Evolutionary conservation across 192 early-diverging fungal genomes (phyloP).

Genomic region (Obelidium mucronatum): DNA sequence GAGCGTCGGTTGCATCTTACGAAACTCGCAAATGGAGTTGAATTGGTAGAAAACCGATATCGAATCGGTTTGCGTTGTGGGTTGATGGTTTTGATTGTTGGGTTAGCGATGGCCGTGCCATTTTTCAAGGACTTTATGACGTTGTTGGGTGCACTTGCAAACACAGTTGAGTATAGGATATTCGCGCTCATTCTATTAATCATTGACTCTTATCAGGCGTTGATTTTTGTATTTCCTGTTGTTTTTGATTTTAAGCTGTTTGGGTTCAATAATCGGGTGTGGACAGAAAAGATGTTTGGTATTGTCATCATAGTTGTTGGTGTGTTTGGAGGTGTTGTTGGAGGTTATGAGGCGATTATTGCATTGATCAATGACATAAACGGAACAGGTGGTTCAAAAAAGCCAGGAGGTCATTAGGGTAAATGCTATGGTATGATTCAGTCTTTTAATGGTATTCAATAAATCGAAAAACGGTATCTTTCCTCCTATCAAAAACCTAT

Average conservation of each 20-base stretch:
- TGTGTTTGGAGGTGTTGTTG: conserved; percentile 53
- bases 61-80: conserved; percentile 57
- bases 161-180: conserved; percentile 38
- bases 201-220: conserved; percentile 15
- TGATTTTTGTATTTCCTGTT: conserved; percentile 87
- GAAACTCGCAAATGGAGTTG: not conserved
- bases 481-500: not conserved
- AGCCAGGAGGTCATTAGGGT: not conserved
- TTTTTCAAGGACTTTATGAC: conserved; percentile 83
- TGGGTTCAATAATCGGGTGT: conserved; percentile 62
- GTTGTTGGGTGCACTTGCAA: conserved; percentile 78
- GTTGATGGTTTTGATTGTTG: conserved; percentile 61
- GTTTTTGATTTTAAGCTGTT: conserved; percentile 78
- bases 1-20: conserved; percentile 69
- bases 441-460: not conserved
- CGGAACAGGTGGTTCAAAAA: conserved; percentile 1
- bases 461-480: not conserved
- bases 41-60: conserved; percentile 31
- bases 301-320: conserved; percentile 66
- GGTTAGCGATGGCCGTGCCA: conserved; percentile 74
- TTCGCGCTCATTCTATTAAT: not conserved
- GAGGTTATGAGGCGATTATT: conserved; percentile 44
- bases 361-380: conserved; percentile 42
- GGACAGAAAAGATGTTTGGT: conserved; percentile 59
- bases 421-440: not conserved